Base-by-base conservation (phyloP, 176 grass and related monocot species). In the Rhipidocladum racemiflorum region DNA sequence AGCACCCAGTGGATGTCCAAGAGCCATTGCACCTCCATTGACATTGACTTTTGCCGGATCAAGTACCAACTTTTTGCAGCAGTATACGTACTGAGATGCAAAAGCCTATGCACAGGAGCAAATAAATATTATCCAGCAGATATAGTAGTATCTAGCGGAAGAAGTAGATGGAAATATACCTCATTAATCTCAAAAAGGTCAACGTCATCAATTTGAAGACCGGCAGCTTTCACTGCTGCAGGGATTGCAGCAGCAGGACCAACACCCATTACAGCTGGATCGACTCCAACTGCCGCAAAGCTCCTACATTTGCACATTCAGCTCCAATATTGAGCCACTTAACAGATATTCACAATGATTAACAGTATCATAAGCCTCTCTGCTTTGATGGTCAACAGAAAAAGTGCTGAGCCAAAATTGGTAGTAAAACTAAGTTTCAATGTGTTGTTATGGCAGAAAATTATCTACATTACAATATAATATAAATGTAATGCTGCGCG, bases 221-320 rank as follows among this genome's bases (percentile, higher is more conserved):
- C 92, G 62, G 95, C 90, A 63, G 92, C 89, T 78, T 91, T 95
- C 75, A 93, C 92, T 65, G 95, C 95, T 45, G 88, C 92, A 34
- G 95, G 95, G 70, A 98, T 98, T 85, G 95, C 95, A 86, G 91
- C 90, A 88, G 92, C 95, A 72, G 95, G 95, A 51, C 95, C 92
- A 85, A 98, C 89, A 66, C 95, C 95, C 95, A 95, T 98, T 50
- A 98, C 92, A 82, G 92, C 88, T 84, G 95, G 95, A 88, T 98
- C 92, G 28, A 98, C 95, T 77, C 95, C 95, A 55, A 98, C 92
- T 40, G 95, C 95, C 9, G 90, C 82, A 76, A 98, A 98, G 69
- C 92, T 93, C 92, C 92, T 98, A 43, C 24, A 91, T 77, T 91
- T 85, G 48, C 77, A 82, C 35, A 89, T 70, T 81, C 4, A 53